phyloP scores from a whole-genome alignment of 208 protist genomes.

The Endotrypanum monterogeii region DNA sequence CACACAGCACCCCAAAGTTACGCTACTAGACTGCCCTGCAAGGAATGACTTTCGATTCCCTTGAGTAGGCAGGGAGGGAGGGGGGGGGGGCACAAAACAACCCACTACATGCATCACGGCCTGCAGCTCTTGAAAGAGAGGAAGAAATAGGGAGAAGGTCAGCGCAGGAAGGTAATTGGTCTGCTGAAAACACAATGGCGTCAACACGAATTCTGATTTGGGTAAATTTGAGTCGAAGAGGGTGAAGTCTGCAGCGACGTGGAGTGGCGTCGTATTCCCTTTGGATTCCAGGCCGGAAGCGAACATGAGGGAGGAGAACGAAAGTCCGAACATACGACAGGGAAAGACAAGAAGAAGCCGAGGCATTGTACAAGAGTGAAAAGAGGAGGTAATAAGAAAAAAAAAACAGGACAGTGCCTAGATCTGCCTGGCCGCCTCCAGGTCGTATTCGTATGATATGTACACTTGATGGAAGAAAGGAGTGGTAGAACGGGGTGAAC shows the following conservation, averaged over 20 bases:
- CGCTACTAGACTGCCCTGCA: not conserved
- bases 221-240: not conserved
- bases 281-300: not conserved
- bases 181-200: too few relatives aligned
- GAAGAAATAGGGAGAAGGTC: not conserved
- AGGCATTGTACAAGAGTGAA: conserved; percentile 5
- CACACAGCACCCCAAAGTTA: not conserved
- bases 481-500: too few relatives aligned
- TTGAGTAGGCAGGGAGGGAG: too few relatives aligned
- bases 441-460: not conserved
- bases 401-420: not conserved
- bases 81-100: not conserved
- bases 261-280: not conserved
- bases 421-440: not conserved
- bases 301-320: not conserved
- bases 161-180: not conserved
- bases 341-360: not conserved
- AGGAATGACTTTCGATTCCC: not conserved
- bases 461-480: not conserved
- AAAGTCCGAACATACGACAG: not conserved
- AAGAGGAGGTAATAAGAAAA: not conserved
- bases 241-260: not conserved
- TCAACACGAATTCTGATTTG: not conserved
- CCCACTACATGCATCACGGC: not conserved
- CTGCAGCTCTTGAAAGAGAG: not conserved